Conservation (phyloP, 2,329 filamentous ascomycete species). For the Monosporascus sp. region DNA sequence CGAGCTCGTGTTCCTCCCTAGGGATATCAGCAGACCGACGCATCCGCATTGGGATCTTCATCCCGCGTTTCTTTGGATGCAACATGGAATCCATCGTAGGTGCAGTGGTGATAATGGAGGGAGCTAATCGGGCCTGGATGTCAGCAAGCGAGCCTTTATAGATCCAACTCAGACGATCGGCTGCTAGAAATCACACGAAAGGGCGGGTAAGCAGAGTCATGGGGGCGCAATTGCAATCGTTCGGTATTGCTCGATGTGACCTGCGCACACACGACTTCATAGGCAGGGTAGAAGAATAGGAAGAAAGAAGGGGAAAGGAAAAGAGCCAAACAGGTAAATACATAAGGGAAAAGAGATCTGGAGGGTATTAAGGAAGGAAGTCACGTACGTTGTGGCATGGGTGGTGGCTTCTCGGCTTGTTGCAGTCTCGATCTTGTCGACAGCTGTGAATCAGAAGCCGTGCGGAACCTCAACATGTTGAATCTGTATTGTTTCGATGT, state of each 20-base stretch:
- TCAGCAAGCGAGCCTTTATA: constrained; percentile 12
- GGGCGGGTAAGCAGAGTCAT: no score
- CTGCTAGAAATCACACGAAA: no score
- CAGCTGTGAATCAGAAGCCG: constrained; percentile 89
- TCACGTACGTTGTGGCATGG: constrained; percentile 51
- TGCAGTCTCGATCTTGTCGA: constrained; percentile 70
- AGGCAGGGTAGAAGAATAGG: constrained; percentile 2
- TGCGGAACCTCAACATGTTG: constrained; percentile 75
- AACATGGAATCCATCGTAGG: constrained; percentile 63
- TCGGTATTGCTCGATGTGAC: no score
- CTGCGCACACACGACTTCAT: no score
- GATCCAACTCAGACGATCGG: neutral
- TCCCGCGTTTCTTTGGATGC: constrained; percentile 51
- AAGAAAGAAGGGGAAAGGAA: neutral
- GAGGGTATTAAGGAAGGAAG: neutral
- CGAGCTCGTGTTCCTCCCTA: constrained; percentile 27
- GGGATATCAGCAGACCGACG: constrained; percentile 47
- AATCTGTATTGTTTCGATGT: constrained; percentile 55
- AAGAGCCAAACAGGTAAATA: neutral
- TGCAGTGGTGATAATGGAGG: constrained; percentile 84
- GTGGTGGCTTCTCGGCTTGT: constrained; percentile 47
- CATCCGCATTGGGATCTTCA: constrained; percentile 47
- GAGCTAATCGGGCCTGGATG: constrained; percentile 38
- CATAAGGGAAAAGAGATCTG: neutral
- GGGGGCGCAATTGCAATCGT: no score